Conservation (phyloP, 805 yeast species). For the Priceomyces castillae region DNA sequence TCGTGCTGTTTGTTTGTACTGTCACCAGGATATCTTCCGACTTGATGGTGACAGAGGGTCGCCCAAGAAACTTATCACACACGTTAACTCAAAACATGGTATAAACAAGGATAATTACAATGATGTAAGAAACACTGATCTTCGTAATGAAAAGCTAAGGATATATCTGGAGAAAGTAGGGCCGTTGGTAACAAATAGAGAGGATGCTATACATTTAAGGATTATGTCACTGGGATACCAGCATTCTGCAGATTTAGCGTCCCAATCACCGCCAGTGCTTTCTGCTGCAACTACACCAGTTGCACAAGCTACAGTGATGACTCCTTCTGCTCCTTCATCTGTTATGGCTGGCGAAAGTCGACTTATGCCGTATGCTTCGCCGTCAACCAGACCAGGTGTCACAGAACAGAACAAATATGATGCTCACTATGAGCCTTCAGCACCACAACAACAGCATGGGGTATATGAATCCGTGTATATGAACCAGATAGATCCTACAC, state of each 20-base stretch:
- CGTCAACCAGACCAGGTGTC: neutral
- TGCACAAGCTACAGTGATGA: no score
- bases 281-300: neutral
- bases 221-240: slow-evolving; percentile 7
- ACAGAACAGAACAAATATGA: neutral
- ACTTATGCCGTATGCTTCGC: neutral
- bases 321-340: neutral
- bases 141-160: slow-evolving; percentile 11
- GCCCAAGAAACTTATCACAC: slow-evolving; percentile 16
- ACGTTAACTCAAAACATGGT: slow-evolving; percentile 16
- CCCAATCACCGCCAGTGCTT: neutral
- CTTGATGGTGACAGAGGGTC: slow-evolving; percentile 17
- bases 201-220: slow-evolving; percentile 9
- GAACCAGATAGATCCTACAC: slow-evolving; percentile 9
- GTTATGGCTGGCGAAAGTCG: neutral
- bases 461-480: slow-evolving; percentile 2
- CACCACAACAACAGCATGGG: neutral
- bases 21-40: slow-evolving; percentile 15
- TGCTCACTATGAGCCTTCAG: neutral
- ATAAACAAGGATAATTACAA: slow-evolving; percentile 13
- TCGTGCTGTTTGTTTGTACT: slow-evolving; percentile 15
- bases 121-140: neutral
- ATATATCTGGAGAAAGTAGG: slow-evolving; percentile 9
- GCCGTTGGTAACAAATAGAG: slow-evolving; percentile 13
- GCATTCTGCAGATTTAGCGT: neutral